These are phyloP conservation scores for Margaritispora aquatica DNA, from an alignment of 495 filamentous ascomycete genomes.

Conservation along the genomic window DNA sequence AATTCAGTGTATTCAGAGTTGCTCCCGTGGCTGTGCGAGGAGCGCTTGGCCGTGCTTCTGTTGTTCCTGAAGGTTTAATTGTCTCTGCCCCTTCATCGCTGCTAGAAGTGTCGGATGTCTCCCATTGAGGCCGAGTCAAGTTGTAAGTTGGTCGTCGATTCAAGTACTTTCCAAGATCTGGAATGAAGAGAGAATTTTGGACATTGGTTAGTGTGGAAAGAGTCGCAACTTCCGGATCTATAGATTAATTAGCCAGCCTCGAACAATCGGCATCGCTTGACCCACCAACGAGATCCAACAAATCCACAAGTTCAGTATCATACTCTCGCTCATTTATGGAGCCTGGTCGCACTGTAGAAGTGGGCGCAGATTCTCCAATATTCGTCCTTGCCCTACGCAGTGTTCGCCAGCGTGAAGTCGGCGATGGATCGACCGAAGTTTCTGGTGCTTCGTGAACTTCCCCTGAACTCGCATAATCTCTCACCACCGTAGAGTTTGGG, in stretches of 20 bases:
- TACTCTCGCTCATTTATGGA: conserved; percentile 32
- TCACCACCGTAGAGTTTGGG: conserved; percentile 24
- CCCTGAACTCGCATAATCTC: conserved; percentile 16
- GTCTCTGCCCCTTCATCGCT: conserved; percentile 19
- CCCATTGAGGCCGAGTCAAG: conserved; percentile 45
- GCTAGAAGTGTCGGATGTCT: conserved; percentile 19
- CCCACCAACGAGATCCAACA: conserved; percentile 67
- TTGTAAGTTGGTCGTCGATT: conserved; percentile 71
- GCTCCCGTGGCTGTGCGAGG: conserved; percentile 8
- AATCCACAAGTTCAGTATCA: conserved; percentile 56
- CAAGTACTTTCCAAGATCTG: conserved; percentile 57
- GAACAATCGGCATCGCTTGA: not conserved
- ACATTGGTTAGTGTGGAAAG: conserved; percentile 73
- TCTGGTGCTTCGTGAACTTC: conserved; percentile 26
- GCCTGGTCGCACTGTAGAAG: conserved; percentile 5
- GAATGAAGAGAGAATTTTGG: conserved; percentile 72
- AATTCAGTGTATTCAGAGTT: conserved; percentile 36
- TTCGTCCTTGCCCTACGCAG: conserved; percentile 19
- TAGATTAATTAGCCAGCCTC: not conserved
- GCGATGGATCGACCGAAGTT: conserved; percentile 11
- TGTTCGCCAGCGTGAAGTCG: conserved; percentile 25
- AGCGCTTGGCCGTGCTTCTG: conserved; percentile 14
- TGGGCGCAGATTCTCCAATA: conserved; percentile 5
- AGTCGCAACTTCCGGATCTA: conserved; percentile 70
- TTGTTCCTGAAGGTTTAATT: conserved; percentile 1